Conservation (phyloP, 176 grass and related monocot genomes). For the Elaeis guineensis region DNA sequence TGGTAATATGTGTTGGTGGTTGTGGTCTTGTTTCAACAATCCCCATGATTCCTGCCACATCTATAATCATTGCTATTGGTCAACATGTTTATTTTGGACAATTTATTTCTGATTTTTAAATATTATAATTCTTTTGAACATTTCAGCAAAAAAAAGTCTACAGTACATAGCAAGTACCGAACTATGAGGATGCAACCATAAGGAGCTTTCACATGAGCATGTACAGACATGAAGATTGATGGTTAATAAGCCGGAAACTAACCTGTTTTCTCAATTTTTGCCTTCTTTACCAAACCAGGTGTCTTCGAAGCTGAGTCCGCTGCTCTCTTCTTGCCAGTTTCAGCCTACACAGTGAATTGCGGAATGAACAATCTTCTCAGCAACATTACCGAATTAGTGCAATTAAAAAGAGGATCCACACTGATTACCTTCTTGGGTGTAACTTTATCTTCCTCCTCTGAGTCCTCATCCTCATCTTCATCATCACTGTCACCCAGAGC, state of each 20-base stretch:
- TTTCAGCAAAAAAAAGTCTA: too few relatives aligned
- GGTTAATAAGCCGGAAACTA: background rate
- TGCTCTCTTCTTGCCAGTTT: constrained; percentile 51
- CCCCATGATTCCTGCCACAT: too few relatives aligned
- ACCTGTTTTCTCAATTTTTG: constrained; percentile 70
- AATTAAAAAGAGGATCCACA: background rate
- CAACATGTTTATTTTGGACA: too few relatives aligned
- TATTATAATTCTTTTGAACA: too few relatives aligned
- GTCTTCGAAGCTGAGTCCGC: constrained; percentile 33
- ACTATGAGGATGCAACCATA: too few relatives aligned
- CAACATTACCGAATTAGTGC: background rate
- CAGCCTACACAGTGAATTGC: constrained; percentile 23
- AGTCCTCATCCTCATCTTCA: constrained; percentile 28
- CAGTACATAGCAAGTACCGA: too few relatives aligned
- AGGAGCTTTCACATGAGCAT: too few relatives aligned
- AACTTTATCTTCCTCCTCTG: constrained; percentile 51
- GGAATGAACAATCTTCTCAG: background rate
- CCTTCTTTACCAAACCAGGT: constrained; percentile 70
- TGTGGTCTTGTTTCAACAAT: too few relatives aligned
- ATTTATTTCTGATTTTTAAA: too few relatives aligned
- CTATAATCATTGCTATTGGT: too few relatives aligned
- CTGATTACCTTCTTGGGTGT: constrained; percentile 67
- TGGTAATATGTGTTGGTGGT: too few relatives aligned
- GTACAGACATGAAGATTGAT: too few relatives aligned
- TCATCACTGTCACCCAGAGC: constrained; percentile 9